These are phyloP conservation scores for Triticum urartu DNA, from an alignment of 176 grass and related monocot genomes.

Conservation along the genomic window DNA sequence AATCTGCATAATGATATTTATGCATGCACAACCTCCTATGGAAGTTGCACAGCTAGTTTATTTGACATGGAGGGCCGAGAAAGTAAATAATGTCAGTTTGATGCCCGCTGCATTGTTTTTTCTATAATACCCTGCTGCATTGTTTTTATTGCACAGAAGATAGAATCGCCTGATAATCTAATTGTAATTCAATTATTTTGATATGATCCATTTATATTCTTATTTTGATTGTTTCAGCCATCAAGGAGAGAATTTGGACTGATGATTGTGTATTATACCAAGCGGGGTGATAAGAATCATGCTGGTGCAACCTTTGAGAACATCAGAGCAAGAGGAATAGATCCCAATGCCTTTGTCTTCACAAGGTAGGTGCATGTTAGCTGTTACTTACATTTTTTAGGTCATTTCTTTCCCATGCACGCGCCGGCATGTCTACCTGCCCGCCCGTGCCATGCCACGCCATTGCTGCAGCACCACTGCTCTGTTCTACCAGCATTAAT, in stretches of 20 bases:
- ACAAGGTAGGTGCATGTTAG: constrained; percentile 57
- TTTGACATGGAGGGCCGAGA: neutral
- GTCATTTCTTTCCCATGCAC: neutral
- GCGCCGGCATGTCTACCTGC: no score
- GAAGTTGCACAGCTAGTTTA: neutral
- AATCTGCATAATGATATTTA: neutral
- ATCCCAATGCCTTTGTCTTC: constrained; percentile 85
- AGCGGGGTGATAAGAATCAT: constrained; percentile 97
- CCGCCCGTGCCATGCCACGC: no score
- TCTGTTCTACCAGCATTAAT: no score
- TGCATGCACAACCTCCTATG: neutral
- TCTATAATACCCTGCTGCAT: no score
- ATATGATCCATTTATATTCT: neutral
- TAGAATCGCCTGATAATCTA: neutral
- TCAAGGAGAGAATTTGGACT: constrained; percentile 83
- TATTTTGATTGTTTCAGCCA: constrained; percentile 57
- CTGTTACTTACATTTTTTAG: constrained; percentile 6
- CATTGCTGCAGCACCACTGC: no score
- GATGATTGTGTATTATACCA: constrained; percentile 96
- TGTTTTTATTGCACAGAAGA: neutral
- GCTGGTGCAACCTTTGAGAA: constrained; percentile 92
- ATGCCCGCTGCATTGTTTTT: neutral
- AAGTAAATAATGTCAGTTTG: neutral
- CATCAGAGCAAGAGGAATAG: constrained; percentile 98
- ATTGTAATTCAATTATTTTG: neutral